Conservation (phyloP, 2,329 filamentous ascomycete genomes). For the Aspergillus pseudoviridinutans region DNA sequence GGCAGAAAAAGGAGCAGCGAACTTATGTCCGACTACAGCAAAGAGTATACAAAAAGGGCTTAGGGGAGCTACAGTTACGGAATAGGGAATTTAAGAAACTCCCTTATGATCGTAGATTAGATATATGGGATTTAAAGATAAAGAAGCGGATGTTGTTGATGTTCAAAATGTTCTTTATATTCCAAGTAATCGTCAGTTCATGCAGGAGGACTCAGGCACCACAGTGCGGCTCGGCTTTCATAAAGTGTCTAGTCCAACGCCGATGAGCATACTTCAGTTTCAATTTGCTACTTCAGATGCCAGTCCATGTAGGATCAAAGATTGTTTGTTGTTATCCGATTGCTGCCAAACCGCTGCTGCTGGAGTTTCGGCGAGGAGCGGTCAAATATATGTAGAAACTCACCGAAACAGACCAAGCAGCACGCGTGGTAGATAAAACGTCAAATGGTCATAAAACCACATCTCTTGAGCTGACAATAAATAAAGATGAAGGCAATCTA, state of each 20-base stretch:
- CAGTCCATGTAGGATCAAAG: background rate
- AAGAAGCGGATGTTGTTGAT: background rate
- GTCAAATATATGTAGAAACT: background rate
- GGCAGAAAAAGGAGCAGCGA: slow-evolving; percentile 3
- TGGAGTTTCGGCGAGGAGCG: background rate
- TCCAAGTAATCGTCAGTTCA: background rate
- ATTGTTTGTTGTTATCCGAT: background rate
- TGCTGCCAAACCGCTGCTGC: background rate
- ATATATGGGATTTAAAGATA: background rate
- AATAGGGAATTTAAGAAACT: background rate
- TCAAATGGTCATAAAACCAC: no score
- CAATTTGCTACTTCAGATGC: background rate
- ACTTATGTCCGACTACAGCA: background rate
- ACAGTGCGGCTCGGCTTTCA: background rate
- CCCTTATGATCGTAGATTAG: background rate
- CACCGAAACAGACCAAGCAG: no score
- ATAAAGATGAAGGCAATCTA: background rate
- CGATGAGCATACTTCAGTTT: background rate
- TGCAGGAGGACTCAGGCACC: background rate
- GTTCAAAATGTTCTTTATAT: background rate
- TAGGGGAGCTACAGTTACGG: background rate
- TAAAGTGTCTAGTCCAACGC: background rate
- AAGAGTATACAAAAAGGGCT: no score
- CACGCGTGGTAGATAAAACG: no score
- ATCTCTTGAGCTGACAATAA: background rate